Base-by-base conservation (phyloP, 1,284 basidiomycete species). In the Ustilago lituana region DNA sequence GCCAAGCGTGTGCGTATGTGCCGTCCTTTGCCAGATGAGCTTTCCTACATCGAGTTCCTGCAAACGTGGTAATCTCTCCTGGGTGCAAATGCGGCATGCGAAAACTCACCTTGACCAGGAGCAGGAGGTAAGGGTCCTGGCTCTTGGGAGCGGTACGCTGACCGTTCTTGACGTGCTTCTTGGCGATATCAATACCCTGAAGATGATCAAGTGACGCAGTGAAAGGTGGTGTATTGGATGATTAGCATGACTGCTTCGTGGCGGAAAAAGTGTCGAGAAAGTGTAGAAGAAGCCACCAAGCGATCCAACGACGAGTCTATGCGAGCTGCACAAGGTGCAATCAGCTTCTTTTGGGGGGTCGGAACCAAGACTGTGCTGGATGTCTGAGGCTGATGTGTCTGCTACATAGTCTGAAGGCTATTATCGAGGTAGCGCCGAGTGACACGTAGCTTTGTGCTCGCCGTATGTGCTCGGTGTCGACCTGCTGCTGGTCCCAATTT, bases 81-180 rank as follows among this genome's bases (percentile, higher is more conserved):
- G 31, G 26, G 4, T 35, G 20, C n/a, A 20, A 17, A 4, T 17
- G 1, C 15, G 22, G 23, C 43, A 12, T 22, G n/a, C 10, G 46
- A 22, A 31, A 49, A 82, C 85, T 73, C 82, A 94, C 94, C 89
- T 98, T 98, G 85, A 98, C 95, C 71, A 99, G 90, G 82, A 98
- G 89, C 83, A 97, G 90, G 82, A 98, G 89, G 86, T 98, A 98
- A 32, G 95, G 94, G 86, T 98, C 95, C 91, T 98, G 92, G 84
- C 93, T 95, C 88, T 93, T 93, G 84, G 95, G 95, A 74, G 93
- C 93, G 77, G 91, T 91, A 79, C 95, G 90, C 84, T 89, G 87
- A 81, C 94, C 91, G 88, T 95, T 97, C 90, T 92, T 97, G 89
- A 97, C 94, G 89, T 99, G 95, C 87, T 98, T 95, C 85, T 88